A percentile compares a stretch with the other conserved stretches of the same genome.
These are phyloP conservation scores for Aspergillus sp. DNA, from an alignment of 2,329 filamentous ascomycete species.

Conservation along the genomic window DNA sequence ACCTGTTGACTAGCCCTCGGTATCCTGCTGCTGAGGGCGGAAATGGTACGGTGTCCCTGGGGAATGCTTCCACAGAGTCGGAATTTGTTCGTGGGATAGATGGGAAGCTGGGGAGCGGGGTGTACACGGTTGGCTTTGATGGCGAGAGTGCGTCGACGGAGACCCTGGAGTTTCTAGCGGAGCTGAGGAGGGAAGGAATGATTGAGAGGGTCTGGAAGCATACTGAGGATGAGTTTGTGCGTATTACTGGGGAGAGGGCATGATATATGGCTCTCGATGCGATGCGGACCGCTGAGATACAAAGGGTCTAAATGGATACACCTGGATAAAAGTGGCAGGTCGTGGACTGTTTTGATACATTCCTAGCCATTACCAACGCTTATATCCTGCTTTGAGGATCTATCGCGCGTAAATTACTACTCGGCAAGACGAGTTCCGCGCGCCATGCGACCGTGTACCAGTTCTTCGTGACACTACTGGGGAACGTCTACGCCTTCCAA, in stretches of 20 bases:
- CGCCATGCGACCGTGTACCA: too few species aligned
- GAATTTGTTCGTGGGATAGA: neutral
- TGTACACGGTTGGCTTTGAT: slow-evolving; percentile 6
- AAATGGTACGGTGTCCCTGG: neutral
- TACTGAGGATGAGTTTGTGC: slow-evolving; percentile 5
- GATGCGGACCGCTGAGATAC: too few species aligned
- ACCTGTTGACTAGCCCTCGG: slow-evolving; percentile 9
- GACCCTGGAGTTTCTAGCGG: neutral
- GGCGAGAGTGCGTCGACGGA: neutral
- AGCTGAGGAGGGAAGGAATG: neutral
- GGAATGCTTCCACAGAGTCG: neutral
- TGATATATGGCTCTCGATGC: neutral
- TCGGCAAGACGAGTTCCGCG: too few species aligned
- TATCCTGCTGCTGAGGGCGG: neutral
- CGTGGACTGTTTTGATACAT: too few species aligned
- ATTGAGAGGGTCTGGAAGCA: slow-evolving; percentile 9
- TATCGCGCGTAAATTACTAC: too few species aligned
- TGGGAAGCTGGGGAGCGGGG: slow-evolving; percentile 4
- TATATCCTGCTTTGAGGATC: too few species aligned
- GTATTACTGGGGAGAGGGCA: neutral
- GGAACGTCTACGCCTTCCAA: too few species aligned
- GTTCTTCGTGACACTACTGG: too few species aligned
- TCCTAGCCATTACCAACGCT: too few species aligned
- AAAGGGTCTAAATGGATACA: too few species aligned
- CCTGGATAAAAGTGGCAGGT: too few species aligned